Base-by-base conservation (phyloP, 129 eudicot genomes). In the carrot (Daucus carota) region DNA sequence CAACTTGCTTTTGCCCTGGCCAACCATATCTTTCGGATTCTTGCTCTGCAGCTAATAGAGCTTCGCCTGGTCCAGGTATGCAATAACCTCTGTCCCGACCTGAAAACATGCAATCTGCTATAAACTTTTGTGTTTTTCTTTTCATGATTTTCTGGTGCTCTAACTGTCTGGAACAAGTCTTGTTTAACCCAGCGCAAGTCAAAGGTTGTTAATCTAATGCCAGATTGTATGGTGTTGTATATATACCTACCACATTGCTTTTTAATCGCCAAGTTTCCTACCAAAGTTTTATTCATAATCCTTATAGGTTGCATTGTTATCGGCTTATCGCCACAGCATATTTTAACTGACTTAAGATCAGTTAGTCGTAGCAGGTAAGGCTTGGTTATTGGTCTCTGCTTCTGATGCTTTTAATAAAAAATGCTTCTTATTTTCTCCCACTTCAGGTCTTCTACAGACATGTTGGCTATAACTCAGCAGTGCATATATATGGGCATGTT, bases 1-100 rank as follows among this genome's bases (percentile, higher is more conserved):
- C 88, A 29, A 57, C 83, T 65, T 91, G 97, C 69, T 85, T 79
- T 59, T 91, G 93, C 74, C 78, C 84, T 1, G 79, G 80, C 50
- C 59, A 78, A 24, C 88, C 96, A 1, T 38, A 79, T 31, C 68
- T 83, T 72, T 63, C 75, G 3, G 82, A 70, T 43, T 72, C 78
- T 29, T 86, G 90, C 85, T 75, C 75, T 1, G 43, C 75, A 45
- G 41, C 34, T 29, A 72, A 65, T 31, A 75, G 48, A 73, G 70
- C 80, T 28, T 52, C 45, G 48, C 68, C 83, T 15, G 60, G 78
- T 41, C 42, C 84, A 47, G 62, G 78, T 77, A 76, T 82, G 28
- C 52, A 80, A 46, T 47, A 29, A 24, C 10, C 16, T 24, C 26
- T 43, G 20, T 73, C 54, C 54, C 16, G 28, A 2, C 3, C 50